Base-by-base conservation (phyloP, 2,329 filamentous ascomycete species). In the Cryoendolithus antarcticus region DNA sequence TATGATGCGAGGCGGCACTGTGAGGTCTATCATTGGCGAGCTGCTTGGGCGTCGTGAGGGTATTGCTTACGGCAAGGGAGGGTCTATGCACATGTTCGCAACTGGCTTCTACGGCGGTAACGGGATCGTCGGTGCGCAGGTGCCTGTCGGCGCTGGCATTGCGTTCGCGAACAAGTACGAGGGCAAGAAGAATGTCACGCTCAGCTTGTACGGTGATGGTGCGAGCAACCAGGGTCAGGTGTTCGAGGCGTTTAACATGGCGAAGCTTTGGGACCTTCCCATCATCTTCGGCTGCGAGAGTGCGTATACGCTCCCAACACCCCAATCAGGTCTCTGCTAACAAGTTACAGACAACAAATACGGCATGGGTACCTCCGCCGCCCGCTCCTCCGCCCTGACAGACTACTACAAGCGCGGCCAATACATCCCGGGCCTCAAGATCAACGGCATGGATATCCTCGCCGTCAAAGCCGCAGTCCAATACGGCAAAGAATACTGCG, bases 401-500 rank as follows among this genome's bases (percentile, higher is more conserved):
- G 91, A 98, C 66, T 98, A 98, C 80, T 96, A 98, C 79, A 96
- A 96, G 81, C 89, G 91, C 69, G 91, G 91, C 52, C 91, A 98
- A 71, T 98, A 96, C 74, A 98, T 98, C 53, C 89, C 91, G 42
- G 91, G 91, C 71, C 78, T 98, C 57, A 98, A 98, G 77, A 86
- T 98, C 66, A 98, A 98, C 70, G 91, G 86, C 60, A 98, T 98
- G 91, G 91, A 98, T 62, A 86, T 94, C 55, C 82, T 98, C 47
- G 89, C 91, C 48, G 89, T 95, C 64, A 94, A 94, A 76, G 86
- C 89, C 38, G 91, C 91, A 49, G 86, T 94, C 57, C 73, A 89
- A 67, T 88, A 94, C 71, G 86, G 82, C 60, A 94, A 91, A 72
- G 75, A 93, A 60, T 93, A 80, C 72, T 82, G 85, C 49, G 68